Percentiles rank a stretch among this genome's conserved stretches.
phyloP scores from a whole-genome alignment of 2,329 filamentous ascomycete species.

The Epichloe sibirici region DNA sequence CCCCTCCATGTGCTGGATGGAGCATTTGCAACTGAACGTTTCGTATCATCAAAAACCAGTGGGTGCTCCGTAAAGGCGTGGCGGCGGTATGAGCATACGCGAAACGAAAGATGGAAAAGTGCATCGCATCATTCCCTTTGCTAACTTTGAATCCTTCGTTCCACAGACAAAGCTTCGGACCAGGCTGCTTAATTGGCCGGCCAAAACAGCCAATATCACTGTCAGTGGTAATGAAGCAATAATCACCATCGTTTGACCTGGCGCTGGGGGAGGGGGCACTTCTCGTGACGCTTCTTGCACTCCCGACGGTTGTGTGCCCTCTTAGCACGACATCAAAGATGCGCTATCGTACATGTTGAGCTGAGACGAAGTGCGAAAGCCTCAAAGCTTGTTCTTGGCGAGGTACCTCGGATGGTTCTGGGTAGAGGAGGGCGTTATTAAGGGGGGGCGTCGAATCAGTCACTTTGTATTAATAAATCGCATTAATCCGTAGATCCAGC shows the following conservation, averaged over 20 bases:
- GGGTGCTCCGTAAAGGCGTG: background rate
- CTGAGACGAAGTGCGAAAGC: background rate
- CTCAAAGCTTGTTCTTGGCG: background rate
- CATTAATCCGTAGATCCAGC: too few species aligned
- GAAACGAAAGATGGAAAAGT: background rate
- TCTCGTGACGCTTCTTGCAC: background rate
- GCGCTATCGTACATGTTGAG: background rate
- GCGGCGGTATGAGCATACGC: background rate
- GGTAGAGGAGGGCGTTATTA: too few species aligned
- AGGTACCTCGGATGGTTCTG: background rate
- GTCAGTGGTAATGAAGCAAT: background rate
- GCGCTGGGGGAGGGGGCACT: background rate
- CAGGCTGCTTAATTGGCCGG: background rate
- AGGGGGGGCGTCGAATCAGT: too few species aligned
- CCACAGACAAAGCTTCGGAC: background rate
- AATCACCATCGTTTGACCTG: background rate
- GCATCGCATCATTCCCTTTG: background rate
- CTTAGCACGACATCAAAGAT: background rate
- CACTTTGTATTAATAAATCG: too few species aligned
- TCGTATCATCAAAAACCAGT: background rate
- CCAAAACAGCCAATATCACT: background rate
- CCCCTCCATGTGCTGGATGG: too few species aligned
- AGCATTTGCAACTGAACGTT: background rate
- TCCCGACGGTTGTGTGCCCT: too few species aligned
- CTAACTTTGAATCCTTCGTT: background rate